Percentiles rank a stretch among this genome's conserved stretches.
These are phyloP conservation scores for Calonectria crousiana DNA, from an alignment of 2,329 filamentous ascomycete species.

Conservation along the genomic window DNA sequence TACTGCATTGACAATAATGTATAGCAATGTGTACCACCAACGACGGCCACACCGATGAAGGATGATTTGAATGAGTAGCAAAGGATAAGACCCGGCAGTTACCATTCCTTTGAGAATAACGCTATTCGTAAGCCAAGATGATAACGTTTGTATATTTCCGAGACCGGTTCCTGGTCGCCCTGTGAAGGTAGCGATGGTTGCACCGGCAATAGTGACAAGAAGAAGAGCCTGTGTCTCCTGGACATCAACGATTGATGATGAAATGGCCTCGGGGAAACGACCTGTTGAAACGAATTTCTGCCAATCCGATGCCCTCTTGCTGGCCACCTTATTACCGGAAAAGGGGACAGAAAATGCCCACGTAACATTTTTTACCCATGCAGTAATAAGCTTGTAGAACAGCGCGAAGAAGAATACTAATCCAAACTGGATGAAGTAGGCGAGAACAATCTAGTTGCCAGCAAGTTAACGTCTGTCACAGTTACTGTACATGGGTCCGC, in stretches of 20 bases:
- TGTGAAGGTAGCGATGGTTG: neutral
- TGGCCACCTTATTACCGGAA: neutral
- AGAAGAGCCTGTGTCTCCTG: neutral
- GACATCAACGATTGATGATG: neutral
- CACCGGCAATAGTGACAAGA: neutral
- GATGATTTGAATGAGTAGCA: neutral
- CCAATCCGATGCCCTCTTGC: neutral
- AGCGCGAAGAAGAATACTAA: neutral
- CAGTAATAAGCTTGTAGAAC: neutral
- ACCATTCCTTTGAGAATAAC: constrained; percentile 1
- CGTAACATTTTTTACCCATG: neutral
- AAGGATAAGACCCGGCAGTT: neutral
- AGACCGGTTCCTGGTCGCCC: neutral
- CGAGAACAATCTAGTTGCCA: neutral
- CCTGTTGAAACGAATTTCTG: neutral
- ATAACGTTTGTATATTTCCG: neutral
- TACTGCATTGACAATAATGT: neutral
- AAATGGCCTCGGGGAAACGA: neutral
- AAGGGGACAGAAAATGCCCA: neutral
- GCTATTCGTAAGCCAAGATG: neutral
- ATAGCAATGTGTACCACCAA: neutral
- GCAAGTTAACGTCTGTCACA: no score
- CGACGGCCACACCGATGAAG: neutral
- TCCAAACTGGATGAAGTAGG: neutral
- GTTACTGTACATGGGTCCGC: neutral